Percentiles rank a stretch among this genome's conserved stretches.
These are phyloP conservation scores for Theobroma cacao DNA, from an alignment of 345 rosid species.

Conservation along the genomic window DNA sequence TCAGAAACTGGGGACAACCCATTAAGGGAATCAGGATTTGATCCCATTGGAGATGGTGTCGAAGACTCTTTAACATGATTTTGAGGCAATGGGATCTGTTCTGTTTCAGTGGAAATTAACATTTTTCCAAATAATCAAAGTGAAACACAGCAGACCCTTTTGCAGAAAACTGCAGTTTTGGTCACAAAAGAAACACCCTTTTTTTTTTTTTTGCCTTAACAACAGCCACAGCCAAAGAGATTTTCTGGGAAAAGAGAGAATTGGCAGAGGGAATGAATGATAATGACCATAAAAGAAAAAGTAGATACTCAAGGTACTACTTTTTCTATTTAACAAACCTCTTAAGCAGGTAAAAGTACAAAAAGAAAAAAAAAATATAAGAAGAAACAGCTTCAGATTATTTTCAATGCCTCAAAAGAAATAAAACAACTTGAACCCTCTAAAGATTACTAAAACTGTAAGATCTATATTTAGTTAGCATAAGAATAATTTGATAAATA, in stretches of 20 bases:
- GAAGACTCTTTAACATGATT: constrained; percentile 25
- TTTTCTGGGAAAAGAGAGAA: constrained; percentile 1
- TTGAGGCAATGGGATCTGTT: constrained; percentile 32
- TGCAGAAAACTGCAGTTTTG: constrained; percentile 6
- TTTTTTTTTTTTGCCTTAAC: constrained; percentile 12
- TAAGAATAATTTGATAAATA: not conserved
- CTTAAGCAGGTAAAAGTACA: constrained; percentile 8
- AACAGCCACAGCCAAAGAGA: constrained; percentile 21
- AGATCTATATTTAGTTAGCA: not conserved
- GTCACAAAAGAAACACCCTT: constrained; percentile 15
- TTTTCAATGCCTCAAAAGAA: not conserved
- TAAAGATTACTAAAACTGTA: not conserved
- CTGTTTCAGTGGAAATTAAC: constrained; percentile 39
- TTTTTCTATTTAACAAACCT: constrained; percentile 9
- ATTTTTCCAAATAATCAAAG: constrained; percentile 23
- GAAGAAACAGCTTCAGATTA: not conserved
- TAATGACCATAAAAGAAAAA: not conserved
- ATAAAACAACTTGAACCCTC: constrained; percentile 2
- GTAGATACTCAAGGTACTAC: not conserved
- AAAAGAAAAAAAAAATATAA: not conserved
- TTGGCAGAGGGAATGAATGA: not conserved
- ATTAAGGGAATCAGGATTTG: constrained; percentile 27
- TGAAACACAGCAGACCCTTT: constrained; percentile 20
- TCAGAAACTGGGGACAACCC: constrained; percentile 34
- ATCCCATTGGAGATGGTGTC: constrained; percentile 31